Percentiles rank a stretch among this genome's conserved stretches.
These are phyloP conservation scores for Cladobotryum protrusum DNA, from an alignment of 2,329 filamentous ascomycete species.

Conservation along the genomic window DNA sequence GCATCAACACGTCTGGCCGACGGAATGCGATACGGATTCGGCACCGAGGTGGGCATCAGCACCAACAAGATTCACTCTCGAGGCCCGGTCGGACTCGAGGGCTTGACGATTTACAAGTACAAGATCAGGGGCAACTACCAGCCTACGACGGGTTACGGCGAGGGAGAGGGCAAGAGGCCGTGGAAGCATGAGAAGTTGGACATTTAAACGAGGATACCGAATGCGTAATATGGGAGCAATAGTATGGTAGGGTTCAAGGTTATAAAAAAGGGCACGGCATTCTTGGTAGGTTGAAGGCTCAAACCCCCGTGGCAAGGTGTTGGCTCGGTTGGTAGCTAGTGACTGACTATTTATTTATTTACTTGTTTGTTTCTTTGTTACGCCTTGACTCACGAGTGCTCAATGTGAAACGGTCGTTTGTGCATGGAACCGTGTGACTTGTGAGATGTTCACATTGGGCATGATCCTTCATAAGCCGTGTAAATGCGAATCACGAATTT, in stretches of 20 bases:
- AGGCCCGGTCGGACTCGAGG: conserved; percentile 89
- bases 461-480: no score
- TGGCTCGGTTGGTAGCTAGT: no score
- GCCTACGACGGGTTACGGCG: conserved; percentile 68
- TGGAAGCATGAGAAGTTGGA: conserved; percentile 54
- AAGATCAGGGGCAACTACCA: conserved; percentile 80
- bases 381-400: no score
- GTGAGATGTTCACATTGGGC: no score
- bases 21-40: conserved; percentile 95
- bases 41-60: conserved; percentile 95
- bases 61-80: conserved; percentile 97
- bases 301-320: no score
- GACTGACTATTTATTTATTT: no score
- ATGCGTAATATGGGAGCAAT: neutral
- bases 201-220: conserved; percentile 24
- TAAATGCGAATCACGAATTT: no score
- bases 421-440: no score
- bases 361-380: no score
- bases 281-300: no score
- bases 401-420: no score
- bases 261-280: conserved; percentile 1
- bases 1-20: conserved; percentile 91
- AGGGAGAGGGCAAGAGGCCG: conserved; percentile 51
- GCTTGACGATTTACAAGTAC: conserved; percentile 97
- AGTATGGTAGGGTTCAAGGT: neutral